Conservation (phyloP, 345 rosid species). For the Corymbia maculata region DNA sequence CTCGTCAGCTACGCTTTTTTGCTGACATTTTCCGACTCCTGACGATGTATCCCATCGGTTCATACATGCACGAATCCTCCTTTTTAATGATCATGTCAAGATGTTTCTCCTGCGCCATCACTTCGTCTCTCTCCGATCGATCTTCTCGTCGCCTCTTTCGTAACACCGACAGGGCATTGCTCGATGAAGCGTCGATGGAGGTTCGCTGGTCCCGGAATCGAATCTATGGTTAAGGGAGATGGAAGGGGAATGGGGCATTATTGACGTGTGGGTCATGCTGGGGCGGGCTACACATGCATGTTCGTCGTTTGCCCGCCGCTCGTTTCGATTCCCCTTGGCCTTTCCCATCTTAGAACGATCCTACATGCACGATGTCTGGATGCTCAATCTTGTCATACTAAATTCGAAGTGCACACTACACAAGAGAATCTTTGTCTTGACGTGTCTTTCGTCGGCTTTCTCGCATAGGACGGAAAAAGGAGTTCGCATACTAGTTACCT, state of each 20-base stretch:
- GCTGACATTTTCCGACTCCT: background rate
- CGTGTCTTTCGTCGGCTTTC: background rate
- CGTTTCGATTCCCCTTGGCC: background rate
- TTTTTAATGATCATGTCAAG: background rate
- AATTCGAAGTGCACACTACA: background rate
- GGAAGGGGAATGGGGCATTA: background rate
- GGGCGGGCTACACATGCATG: background rate
- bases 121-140: background rate
- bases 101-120: background rate
- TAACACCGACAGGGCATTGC: background rate
- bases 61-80: background rate
- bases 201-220: background rate
- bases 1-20: background rate
- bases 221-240: background rate
- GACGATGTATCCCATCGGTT: background rate
- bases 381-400: background rate
- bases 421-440: background rate
- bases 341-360: background rate
- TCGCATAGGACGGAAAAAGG: background rate
- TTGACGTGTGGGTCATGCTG: background rate
- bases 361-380: background rate
- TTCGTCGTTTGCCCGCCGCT: background rate
- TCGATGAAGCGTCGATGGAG: background rate
- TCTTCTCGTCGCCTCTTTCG: background rate
- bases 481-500: background rate